Evolutionary conservation across 2,329 filamentous ascomycete species (phyloP), one percentile per base, ranked within the genome.

Genomic region (Trichothecium roseum): DNA sequence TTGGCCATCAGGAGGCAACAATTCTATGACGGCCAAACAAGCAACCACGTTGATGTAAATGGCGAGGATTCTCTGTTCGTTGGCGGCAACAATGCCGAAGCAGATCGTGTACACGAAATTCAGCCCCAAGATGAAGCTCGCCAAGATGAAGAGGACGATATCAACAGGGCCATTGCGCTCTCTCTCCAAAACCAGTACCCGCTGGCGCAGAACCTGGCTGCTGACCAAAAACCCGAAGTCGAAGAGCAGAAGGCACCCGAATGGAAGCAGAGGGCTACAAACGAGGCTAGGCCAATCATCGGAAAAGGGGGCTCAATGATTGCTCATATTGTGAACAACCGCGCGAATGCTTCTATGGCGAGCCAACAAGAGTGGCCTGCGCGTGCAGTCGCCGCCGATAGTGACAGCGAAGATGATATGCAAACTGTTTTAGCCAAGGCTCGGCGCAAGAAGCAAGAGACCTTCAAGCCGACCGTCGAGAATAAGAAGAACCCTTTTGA

Each of bases 361-460:
- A 73, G 62, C 41, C 53, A 51, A 20, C 48, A 48, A 36, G 48
- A 42, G 17, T 37, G 18, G 8, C 24, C 27, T 16, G 17, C 35
- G 35, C 5, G 32, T 9, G 8, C 20, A 7, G 38, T 35, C 14
- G 37, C 41, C 5, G 31, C 35, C 3, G 60, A 74, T 42, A 84
- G 84, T 40, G 84, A 87, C 35, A 81, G 78, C 39, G 84, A 94
- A 35, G 76, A 89, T 53, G 85, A 94, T 54, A 64, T 95, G 32
- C 75, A 84, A 51, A 69, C 83, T 22, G 80, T 85, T 1, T 57
- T 95, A 34, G 78, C 79, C 8, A 81, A 79, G 42, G 82, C 84
- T 15, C 78, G 81, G 39, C 74, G 71, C 44, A 49, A 68, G 39
- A 74, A 76, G 50, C 68, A 68, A 28, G 44, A 54, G 3, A 52